Base-by-base conservation (phyloP, 1,284 basidiomycete species). In the Ceratobasidium sp. region DNA sequence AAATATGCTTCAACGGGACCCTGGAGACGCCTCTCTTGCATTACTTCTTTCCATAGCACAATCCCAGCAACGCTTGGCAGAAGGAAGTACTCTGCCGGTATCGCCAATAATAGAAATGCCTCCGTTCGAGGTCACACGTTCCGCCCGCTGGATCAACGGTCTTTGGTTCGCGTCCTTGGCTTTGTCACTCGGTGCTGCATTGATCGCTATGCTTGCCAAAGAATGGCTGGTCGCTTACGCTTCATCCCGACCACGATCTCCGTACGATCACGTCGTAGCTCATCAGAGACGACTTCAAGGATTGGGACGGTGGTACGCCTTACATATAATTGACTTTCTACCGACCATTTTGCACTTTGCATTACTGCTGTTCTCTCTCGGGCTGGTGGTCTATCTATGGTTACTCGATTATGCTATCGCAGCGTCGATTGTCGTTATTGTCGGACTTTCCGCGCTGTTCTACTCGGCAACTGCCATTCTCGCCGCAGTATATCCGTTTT, bases 321-420 rank as follows among this genome's bases (percentile, higher is more conserved):
- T 40, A 8, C 40, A 47, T 27, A 55, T 57, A 13, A 43, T n/a
- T n/a, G n/a, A n/a, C n/a, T n/a, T n/a, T n/a, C n/a, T n/a, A n/a
- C n/a, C n/a, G n/a, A n/a, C n/a, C 58, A 3, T 60, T n/a, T 43
- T 69, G 1, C 57, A 56, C 20, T 15, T 71, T 22, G 50, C 70
- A 3, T 45, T 71, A 6, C 12, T 62, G 17, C 57, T 71, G 31
- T 69, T 71, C 68, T 60, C 53, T 20, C 17, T 45, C 20, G 70
- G 56, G 10, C 34, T 71, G 8, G 58, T 60, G 2, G 25, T 29
- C 3, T 70, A 43, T 32, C 38, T 56, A 31, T 64, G 42, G 32
- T 20, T 47, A 32, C 40, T 69, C 13, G 52, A 53, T 43, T 27
- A 34, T 2, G 43, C 49, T 29, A 42, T 69, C 13, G 42, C 68